Percentiles rank a stretch among this genome's conserved stretches.
These are phyloP conservation scores for Hyphopichia burtonii DNA, from an alignment of 1,139 yeast species.

Conservation along the genomic window DNA sequence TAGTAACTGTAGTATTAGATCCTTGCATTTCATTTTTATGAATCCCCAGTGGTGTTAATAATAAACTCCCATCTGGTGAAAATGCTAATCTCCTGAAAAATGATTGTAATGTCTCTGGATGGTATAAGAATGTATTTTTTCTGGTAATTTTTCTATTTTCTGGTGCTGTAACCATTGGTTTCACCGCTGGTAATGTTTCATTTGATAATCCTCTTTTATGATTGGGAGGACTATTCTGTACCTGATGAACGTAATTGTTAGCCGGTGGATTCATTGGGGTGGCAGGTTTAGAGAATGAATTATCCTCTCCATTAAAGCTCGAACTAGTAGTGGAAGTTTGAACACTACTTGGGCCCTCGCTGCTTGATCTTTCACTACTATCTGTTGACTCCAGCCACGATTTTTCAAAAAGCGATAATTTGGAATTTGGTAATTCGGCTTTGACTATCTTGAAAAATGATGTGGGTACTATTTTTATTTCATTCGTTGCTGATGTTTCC, in stretches of 20 bases:
- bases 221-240: slow-evolving; percentile 17
- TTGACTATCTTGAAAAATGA: slow-evolving; percentile 41
- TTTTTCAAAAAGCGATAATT: background rate
- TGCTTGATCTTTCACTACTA: background rate
- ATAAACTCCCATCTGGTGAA: slow-evolving; percentile 84
- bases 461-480: slow-evolving; percentile 24
- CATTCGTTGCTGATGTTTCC: slow-evolving; percentile 6
- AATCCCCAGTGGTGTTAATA: slow-evolving; percentile 83
- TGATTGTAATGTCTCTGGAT: slow-evolving; percentile 83
- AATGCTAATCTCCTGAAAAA: slow-evolving; percentile 83
- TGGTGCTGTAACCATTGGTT: slow-evolving; percentile 15
- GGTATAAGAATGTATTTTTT: slow-evolving; percentile 51
- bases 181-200: slow-evolving; percentile 41
- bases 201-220: slow-evolving; percentile 18
- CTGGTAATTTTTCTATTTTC: slow-evolving; percentile 6
- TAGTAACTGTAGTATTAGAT: slow-evolving; percentile 4
- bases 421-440: slow-evolving; percentile 39
- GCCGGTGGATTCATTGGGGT: slow-evolving; percentile 8
- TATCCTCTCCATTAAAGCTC: background rate
- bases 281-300: background rate
- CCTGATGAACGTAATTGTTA: slow-evolving; percentile 7
- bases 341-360: background rate
- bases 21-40: slow-evolving; percentile 33
- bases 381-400: background rate
- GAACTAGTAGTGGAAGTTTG: background rate